phyloP scores from a whole-genome alignment of 345 rosid species.

The Eucalyptus coolabah region DNA sequence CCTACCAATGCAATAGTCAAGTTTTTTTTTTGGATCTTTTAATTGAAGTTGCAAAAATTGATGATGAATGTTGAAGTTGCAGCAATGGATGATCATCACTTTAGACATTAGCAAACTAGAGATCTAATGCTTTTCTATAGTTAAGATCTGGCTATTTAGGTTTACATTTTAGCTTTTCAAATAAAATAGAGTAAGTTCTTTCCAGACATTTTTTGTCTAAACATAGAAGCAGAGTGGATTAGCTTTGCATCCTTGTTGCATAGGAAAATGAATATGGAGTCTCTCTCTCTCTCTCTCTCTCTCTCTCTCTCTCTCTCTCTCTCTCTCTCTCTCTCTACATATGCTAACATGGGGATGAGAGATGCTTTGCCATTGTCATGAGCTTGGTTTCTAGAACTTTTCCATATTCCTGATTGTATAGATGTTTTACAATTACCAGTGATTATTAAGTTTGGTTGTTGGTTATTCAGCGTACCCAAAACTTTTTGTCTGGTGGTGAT shows the following conservation, averaged over 20 bases:
- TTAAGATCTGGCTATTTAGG: not conserved
- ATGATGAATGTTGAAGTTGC: not conserved
- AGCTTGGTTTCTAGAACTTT: not conserved
- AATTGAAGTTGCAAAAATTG: not conserved
- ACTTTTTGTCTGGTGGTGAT: conserved; percentile 34
- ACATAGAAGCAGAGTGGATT: not conserved
- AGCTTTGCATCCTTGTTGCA: not conserved
- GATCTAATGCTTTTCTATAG: not conserved
- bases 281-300: not conserved
- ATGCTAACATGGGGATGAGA: not conserved
- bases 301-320: not conserved
- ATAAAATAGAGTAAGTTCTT: not conserved
- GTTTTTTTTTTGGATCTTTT: not conserved
- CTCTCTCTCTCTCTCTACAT: not conserved
- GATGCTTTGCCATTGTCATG: not conserved
- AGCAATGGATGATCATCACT: not conserved
- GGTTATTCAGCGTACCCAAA: conserved; percentile 30
- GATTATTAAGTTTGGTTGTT: not conserved
- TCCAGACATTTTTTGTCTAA: not conserved
- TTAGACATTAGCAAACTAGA: not conserved
- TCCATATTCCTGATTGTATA: not conserved
- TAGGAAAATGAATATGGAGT: not conserved
- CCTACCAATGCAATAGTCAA: not conserved
- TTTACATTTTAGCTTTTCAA: not conserved
- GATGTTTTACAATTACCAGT: not conserved